Evolutionary conservation across 306 rosid species (phyloP), one percentile per base, ranked within the genome.

Genomic region (Trifolium subterraneum): DNA sequence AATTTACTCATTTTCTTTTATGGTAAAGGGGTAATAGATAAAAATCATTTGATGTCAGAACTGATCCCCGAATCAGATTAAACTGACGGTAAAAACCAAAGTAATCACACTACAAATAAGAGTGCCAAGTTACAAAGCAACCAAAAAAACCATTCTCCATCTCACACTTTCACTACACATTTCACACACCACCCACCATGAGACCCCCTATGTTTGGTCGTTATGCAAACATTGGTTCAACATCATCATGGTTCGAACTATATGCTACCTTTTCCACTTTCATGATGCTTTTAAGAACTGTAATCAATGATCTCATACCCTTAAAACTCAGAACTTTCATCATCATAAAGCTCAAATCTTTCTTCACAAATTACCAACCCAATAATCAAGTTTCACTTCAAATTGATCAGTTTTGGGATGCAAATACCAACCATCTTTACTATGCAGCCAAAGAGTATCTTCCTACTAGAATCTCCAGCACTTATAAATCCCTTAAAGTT

Each of bases 161-260:
- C 39, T 36, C 39, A 36, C 39, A 7, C 10, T 36, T 36, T 7
- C 33, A 36, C 14, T 9, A 19, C 29, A 42, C 4, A 42, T 6
- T 42, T 42, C 48, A 42, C n/a, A 12, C 20, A 15, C 19, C 55
- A 54, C 33, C 8, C 25, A 54, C n/a, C 33, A 55, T 10, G n/a
- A 20, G 52, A 47, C 0, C 52, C 9, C 2, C 52, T 7, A 7
- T 4, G 35, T 10, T 12, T 22, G 12, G 5, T 56, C 79, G 0
- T 72, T 76, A n/a, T 3, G 10, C 69, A 10, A 5, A 13, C 51
- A 0, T 73, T 35, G 58, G 75, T 7, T 80, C 83, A 0, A 66
- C 79, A 54, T 73, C 85, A 0, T 84, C 87, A 41, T 84, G 85
- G 87, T 84, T 84, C 39, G 83, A 84, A 47, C 10, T 71, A 8